These are phyloP conservation scores for Aspergillus melleus DNA, from an alignment of 2,329 filamentous ascomycete species.

Conservation along the genomic window DNA sequence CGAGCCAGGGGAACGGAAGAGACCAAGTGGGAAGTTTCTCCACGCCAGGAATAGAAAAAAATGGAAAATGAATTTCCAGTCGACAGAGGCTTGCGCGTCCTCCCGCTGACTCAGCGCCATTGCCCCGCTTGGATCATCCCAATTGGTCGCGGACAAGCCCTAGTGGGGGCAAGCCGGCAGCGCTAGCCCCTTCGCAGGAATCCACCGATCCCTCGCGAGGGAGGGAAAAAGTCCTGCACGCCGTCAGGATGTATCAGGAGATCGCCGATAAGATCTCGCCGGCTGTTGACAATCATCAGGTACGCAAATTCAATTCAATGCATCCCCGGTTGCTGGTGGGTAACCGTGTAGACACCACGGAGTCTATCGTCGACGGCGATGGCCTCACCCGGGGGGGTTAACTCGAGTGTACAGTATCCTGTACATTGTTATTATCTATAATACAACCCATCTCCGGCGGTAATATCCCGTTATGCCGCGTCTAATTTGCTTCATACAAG, in stretches of 20 bases:
- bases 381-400: no score
- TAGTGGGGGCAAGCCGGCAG: conserved; percentile 1
- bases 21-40: conserved; percentile 15
- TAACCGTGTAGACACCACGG: background rate
- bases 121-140: background rate
- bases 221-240: background rate
- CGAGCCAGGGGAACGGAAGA: conserved; percentile 13
- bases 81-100: conserved; percentile 33
- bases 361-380: background rate
- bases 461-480: background rate
- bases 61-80: conserved; percentile 12
- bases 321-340: background rate
- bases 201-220: conserved; percentile 3
- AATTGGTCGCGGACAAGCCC: background rate
- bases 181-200: conserved; percentile 3
- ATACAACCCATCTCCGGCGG: no score
- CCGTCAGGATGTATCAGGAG: conserved; percentile 7
- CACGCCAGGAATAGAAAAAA: conserved; percentile 24
- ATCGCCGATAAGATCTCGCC: conserved; percentile 15
- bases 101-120: conserved; percentile 29
- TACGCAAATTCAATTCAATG: background rate
- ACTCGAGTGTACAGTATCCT: no score
- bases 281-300: conserved; percentile 6
- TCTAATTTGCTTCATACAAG: background rate
- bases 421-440: no score